Percentiles rank a stretch among this genome's conserved stretches.
Evolutionary conservation across 192 early-diverging fungal genomes (phyloP).

Genomic region (Haplosporangium gracile): DNA sequence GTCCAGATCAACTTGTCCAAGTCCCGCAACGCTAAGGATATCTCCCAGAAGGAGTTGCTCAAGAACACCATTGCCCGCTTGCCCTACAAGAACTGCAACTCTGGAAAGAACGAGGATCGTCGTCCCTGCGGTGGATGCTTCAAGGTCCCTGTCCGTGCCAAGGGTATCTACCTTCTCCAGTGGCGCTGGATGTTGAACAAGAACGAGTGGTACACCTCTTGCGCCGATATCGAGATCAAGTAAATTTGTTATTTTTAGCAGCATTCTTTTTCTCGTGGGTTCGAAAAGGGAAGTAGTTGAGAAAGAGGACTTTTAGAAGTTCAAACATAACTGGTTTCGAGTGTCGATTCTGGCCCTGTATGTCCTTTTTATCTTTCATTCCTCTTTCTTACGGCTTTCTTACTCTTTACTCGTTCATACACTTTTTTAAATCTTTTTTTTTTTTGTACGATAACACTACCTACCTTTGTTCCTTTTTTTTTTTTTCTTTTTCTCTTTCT

Average conservation of each 20-base stretch:
- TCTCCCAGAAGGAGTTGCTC: constrained; percentile 28
- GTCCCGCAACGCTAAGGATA: constrained; percentile 28
- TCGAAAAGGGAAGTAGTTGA: not conserved
- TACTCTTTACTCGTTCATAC: constrained; percentile 3
- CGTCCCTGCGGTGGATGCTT: constrained; percentile 56
- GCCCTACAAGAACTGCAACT: constrained; percentile 44
- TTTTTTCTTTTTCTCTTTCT: not conserved
- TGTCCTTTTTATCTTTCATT: too few species aligned
- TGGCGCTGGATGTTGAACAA: constrained; percentile 58
- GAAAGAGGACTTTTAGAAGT: not conserved
- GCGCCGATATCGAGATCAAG: constrained; percentile 32
- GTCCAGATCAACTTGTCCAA: constrained; percentile 49
- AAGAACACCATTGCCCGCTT: constrained; percentile 30
- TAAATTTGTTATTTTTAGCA: not conserved
- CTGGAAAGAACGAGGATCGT: constrained; percentile 23
- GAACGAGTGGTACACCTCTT: constrained; percentile 52
- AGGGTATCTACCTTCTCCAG: constrained; percentile 47
- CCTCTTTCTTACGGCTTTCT: not conserved
- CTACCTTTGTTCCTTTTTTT: not conserved
- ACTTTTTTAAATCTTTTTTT: not conserved
- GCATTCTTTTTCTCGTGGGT: not conserved
- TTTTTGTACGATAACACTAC: not conserved
- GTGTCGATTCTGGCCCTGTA: not conserved
- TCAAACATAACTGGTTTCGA: constrained; percentile 2
- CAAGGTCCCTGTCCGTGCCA: constrained; percentile 39